These are phyloP conservation scores for Alternaria burnsii DNA, from an alignment of 2,329 filamentous ascomycete species.

Conservation along the genomic window DNA sequence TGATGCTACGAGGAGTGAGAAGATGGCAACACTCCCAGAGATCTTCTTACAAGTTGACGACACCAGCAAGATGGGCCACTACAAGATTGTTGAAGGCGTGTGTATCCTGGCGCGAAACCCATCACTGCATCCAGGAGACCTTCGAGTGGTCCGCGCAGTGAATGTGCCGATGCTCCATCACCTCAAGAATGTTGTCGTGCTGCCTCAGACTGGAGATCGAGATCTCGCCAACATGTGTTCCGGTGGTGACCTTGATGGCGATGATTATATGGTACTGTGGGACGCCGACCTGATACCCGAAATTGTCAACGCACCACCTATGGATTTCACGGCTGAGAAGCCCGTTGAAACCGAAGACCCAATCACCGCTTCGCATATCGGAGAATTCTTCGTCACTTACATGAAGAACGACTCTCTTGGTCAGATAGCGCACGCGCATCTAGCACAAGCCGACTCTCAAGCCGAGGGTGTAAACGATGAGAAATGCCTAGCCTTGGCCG, in stretches of 20 bases:
- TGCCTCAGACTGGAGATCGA: slow-evolving; percentile 82
- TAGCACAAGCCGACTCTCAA: slow-evolving; percentile 75
- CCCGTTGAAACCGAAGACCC: slow-evolving; percentile 66
- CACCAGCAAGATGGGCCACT: slow-evolving; percentile 61
- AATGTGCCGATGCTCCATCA: slow-evolving; percentile 77
- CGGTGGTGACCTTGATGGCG: slow-evolving; percentile 92
- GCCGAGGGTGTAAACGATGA: slow-evolving; percentile 69
- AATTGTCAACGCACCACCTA: slow-evolving; percentile 76
- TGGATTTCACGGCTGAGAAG: slow-evolving; percentile 74
- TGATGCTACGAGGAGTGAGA: slow-evolving; percentile 57
- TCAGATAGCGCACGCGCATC: slow-evolving; percentile 81
- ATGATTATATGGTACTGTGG: slow-evolving; percentile 96
- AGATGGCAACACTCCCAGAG: slow-evolving; percentile 68
- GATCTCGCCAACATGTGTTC: slow-evolving; percentile 95
- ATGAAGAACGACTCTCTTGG: slow-evolving; percentile 89
- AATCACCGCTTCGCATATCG: slow-evolving; percentile 77
- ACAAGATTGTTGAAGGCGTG: slow-evolving; percentile 74
- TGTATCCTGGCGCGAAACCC: slow-evolving; percentile 92
- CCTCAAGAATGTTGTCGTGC: slow-evolving; percentile 84
- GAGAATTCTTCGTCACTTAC: slow-evolving; percentile 86
- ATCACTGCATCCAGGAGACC: slow-evolving; percentile 90
- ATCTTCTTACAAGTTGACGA: slow-evolving; percentile 87
- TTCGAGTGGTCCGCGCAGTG: slow-evolving; percentile 86
- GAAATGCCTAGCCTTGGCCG: slow-evolving; percentile 75
- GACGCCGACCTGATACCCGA: slow-evolving; percentile 71